A percentile compares a stretch with the other conserved stretches of the same genome.
These are phyloP conservation scores for Galeopsis tetrahit DNA, from an alignment of 257 asterid species.

Conservation along the genomic window DNA sequence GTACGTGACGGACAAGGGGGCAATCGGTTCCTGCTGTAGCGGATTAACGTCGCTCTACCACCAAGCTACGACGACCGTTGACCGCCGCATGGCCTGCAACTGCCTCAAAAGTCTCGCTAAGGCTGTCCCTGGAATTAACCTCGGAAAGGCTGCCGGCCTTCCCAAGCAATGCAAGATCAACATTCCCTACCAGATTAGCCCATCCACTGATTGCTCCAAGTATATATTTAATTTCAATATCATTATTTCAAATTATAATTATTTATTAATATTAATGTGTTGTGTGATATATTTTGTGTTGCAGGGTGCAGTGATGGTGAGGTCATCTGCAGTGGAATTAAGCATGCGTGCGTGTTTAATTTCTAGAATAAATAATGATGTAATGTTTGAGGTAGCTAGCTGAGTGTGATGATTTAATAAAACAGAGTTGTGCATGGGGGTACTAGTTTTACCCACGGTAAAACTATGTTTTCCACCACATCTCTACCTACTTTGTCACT, in stretches of 20 bases:
- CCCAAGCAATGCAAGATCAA: constrained; percentile 51
- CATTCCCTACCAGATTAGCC: constrained; percentile 61
- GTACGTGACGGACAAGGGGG: constrained; percentile 41
- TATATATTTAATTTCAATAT: not conserved
- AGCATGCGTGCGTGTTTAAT: too few relatives aligned
- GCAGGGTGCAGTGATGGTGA: too few relatives aligned
- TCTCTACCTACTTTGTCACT: too few relatives aligned
- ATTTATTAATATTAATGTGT: too few relatives aligned
- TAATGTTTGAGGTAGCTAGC: too few relatives aligned
- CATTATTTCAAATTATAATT: not conserved
- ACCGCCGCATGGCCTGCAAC: constrained; percentile 43
- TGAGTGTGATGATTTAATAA: too few relatives aligned
- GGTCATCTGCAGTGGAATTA: too few relatives aligned
- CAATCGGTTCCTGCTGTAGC: constrained; percentile 43
- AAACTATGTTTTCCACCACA: too few relatives aligned
- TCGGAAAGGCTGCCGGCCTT: constrained; percentile 47
- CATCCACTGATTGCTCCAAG: constrained; percentile 58
- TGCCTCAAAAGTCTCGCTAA: constrained; percentile 45
- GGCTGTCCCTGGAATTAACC: not conserved
- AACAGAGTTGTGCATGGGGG: too few relatives aligned
- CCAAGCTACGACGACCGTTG: constrained; percentile 40
- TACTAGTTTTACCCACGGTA: too few relatives aligned
- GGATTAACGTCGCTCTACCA: constrained; percentile 39
- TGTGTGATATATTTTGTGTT: too few relatives aligned
- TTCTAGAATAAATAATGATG: too few relatives aligned